Percentiles rank a stretch among this genome's conserved stretches.
phyloP scores from a whole-genome alignment of 257 asterid species.

The Ehretia macrophylla region DNA sequence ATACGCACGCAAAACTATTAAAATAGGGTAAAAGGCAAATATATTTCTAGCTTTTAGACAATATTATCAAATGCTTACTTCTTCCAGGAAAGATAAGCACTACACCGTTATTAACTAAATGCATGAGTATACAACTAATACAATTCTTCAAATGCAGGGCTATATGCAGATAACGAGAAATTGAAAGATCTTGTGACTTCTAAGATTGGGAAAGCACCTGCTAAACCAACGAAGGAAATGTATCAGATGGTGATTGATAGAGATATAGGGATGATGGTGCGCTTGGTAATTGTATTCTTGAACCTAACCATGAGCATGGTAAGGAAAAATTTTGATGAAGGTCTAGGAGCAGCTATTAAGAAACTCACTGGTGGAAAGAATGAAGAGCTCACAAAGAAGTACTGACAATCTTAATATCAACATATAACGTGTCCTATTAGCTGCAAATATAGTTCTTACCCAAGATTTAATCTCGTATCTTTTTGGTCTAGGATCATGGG shows the following conservation, averaged over 20 bases:
- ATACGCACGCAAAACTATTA: no score
- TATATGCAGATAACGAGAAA: conserved; percentile 59
- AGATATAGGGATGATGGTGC: conserved; percentile 53
- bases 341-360: conserved; percentile 69
- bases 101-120: no score
- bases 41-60: background rate
- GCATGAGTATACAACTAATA: background rate
- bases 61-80: no score
- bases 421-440: no score
- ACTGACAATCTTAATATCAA: conserved; percentile 1
- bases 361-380: conserved; percentile 68
- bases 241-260: conserved; percentile 59
- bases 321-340: conserved; percentile 60
- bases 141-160: conserved; percentile 38
- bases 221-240: conserved; percentile 67
- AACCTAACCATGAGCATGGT: conserved; percentile 74
- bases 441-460: background rate
- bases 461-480: conserved; percentile 16
- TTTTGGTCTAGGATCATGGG: conserved; percentile 60
- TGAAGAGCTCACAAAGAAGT: conserved; percentile 62
- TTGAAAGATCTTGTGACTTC: conserved; percentile 39
- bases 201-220: conserved; percentile 50
- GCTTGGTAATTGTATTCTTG: conserved; percentile 57
- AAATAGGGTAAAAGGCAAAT: no score
- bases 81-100: no score